Conservation (phyloP, 306 rosid species). For the Alnus glutinosa region DNA sequence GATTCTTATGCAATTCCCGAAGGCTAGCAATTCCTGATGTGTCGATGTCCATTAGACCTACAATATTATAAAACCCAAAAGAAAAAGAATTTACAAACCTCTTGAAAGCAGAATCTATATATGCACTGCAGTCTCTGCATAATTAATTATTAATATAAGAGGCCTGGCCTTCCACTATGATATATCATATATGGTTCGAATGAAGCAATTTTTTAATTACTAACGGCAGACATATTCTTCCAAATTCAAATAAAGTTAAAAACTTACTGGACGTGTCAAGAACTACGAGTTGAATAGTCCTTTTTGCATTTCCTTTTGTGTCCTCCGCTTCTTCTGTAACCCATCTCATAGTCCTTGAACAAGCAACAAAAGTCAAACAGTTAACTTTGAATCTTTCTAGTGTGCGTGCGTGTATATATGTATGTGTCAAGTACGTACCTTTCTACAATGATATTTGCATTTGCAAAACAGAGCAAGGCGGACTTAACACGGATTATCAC, state of each 20-base stretch:
- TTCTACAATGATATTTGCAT: slow-evolving; percentile 69
- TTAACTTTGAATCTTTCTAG: neutral
- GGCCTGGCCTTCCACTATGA: neutral
- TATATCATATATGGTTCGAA: neutral
- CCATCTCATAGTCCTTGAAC: slow-evolving; percentile 57
- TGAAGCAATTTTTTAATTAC: neutral
- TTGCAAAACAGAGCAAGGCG: slow-evolving; percentile 80
- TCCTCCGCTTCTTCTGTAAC: slow-evolving; percentile 37
- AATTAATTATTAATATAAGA: neutral
- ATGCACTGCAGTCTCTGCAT: too few species aligned
- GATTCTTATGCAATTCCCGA: slow-evolving; percentile 54
- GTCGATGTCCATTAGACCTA: slow-evolving; percentile 75
- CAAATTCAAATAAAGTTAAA: neutral
- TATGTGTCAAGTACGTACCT: slow-evolving; percentile 50
- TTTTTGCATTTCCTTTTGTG: slow-evolving; percentile 39
- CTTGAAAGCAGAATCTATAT: neutral
- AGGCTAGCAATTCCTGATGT: slow-evolving; percentile 73
- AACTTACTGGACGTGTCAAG: slow-evolving; percentile 78
- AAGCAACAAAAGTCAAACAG: slow-evolving; percentile 7
- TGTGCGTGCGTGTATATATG: neutral
- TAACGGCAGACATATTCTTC: neutral
- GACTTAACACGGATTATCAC: slow-evolving; percentile 65
- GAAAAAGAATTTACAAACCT: neutral
- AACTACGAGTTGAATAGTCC: slow-evolving; percentile 42
- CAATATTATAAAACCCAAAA: neutral